Base-by-base conservation (phyloP, 2,329 filamentous ascomycete genomes). In the Fusarium protoensiforme region DNA sequence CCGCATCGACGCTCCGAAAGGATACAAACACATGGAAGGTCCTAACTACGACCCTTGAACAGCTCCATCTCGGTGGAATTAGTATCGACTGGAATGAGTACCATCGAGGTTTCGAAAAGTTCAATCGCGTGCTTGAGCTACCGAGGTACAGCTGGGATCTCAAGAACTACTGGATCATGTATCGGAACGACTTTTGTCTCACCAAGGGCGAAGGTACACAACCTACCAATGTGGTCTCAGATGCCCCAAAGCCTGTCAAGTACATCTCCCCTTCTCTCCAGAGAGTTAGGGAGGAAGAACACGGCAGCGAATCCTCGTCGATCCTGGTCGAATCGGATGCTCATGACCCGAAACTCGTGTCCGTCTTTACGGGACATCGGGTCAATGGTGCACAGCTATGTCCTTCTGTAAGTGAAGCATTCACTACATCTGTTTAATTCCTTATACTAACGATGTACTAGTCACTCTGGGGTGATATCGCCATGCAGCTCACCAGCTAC, bases 71-170 rank as follows among this genome's bases (percentile, higher is more conserved):
- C 5, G 87, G 86, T 11, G 92, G 92, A 41, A 83, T 93, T 9
- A 84, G 87, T 46, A 84, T 95, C 66, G 86, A 92, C 78, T 92
- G 66, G 85, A 93, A 91, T 68, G 92, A 94, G 81, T 93, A 89
- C 77, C 90, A 93, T 73, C 83, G 87, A 62, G 83, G 85, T 67
- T 87, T 87, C 71, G 75, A 78, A 22, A 64, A 74, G 0, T 81
- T 80, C 14, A 80, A 84, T 4, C 81, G 81, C 5, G 84, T 94
- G 11, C 81, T 94, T 7, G 84, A 89, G 7, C 83, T 95, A 1
- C 93, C 93, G 0, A 87, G 88, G 2, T 95, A 95, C 79, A 87
- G 87, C 0, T 95, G 92, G 83, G 91, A 95, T 76, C 85, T 90
- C 75, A 93, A 94, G 85, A 92, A 89, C 72, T 94, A 94, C 79